Base-by-base conservation (phyloP, 768 basidiomycete species). In the Kwoniella sp. region DNA sequence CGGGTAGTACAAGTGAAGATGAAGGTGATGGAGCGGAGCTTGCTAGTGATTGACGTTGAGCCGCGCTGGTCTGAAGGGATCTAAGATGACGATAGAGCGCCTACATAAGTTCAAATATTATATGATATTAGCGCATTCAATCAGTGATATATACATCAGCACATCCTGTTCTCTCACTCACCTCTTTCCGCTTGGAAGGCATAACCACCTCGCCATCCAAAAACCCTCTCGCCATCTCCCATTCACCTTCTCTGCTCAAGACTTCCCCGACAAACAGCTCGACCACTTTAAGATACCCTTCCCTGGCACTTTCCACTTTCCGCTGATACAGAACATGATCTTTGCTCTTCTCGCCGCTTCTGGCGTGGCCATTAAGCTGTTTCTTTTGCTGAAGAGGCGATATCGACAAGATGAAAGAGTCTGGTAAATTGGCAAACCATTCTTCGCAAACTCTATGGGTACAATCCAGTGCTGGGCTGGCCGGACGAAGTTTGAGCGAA, bases 191-290 rank as follows among this genome's bases (percentile, higher is more conserved):
- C 64, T 71, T 74, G 25, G 69, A 68, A 19, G 64, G 51, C 68
- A 77, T 68, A 4, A 77, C 59, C 2, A 30, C 55, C 24, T 77
- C 76, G 15, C 73, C 69, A 30, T 74, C 76, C 46, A 77, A 53
- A 22, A 77, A 70, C 24, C 63, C 69, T 51, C 76, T 65, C 1
- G 73, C 76, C 76, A 77, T 77, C 52, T 74, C 76, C 57, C 54
- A 77, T 54, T 77, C 76, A 2, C 71, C 71, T 61, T 74, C 73
- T 37, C 69, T 60, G 2, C 58, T 65, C 40, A 77, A 44, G 0
- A 77, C 67, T 58, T 77, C 76, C 9, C 73, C 71, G 1, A 71
- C 70, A 50, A 74, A 77, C 52, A 77, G 51, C 57, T 77, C 73
- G n/a, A 71, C 57, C 7, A 77, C 69, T 40, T 70, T 72, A 19